Percentiles rank a stretch among this genome's conserved stretches.
Evolutionary conservation across 202 grass and related monocot species (phyloP).

Genomic region (Setaria viridis): DNA sequence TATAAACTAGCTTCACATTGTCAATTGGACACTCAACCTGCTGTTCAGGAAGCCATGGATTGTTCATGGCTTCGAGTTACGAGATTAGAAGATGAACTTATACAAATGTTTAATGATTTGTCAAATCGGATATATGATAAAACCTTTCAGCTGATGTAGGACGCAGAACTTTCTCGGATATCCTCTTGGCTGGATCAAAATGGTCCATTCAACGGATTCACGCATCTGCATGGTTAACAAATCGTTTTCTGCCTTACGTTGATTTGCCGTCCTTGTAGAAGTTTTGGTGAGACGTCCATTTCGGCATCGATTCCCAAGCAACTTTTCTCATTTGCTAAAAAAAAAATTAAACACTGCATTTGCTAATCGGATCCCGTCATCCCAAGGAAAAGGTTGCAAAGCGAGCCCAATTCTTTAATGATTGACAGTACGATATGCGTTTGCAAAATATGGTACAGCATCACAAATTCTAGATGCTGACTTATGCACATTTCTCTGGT

Average conservation of each 20-base stretch:
- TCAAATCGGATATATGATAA: conserved; percentile 8
- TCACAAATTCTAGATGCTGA: not conserved
- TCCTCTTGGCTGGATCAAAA: not conserved
- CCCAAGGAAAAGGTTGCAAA: not conserved
- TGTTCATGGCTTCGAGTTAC: not conserved
- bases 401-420: conserved; percentile 16
- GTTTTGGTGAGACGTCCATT: conserved; percentile 37
- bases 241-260: not conserved
- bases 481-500: not conserved
- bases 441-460: not conserved
- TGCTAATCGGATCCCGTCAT: conserved; percentile 8
- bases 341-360: not conserved
- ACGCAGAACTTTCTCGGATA: not conserved
- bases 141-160: not conserved
- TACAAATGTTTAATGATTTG: not conserved
- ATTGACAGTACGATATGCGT: not conserved
- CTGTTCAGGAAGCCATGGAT: not conserved
- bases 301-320: conserved; percentile 31
- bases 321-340: not conserved
- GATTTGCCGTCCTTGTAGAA: not conserved
- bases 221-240: not conserved
- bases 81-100: not conserved
- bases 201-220: not conserved
- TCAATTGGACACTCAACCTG: not conserved
- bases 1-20: not conserved